Conservation (phyloP, 2,329 filamentous ascomycete species). For the Cryphonectria nitschkei region DNA sequence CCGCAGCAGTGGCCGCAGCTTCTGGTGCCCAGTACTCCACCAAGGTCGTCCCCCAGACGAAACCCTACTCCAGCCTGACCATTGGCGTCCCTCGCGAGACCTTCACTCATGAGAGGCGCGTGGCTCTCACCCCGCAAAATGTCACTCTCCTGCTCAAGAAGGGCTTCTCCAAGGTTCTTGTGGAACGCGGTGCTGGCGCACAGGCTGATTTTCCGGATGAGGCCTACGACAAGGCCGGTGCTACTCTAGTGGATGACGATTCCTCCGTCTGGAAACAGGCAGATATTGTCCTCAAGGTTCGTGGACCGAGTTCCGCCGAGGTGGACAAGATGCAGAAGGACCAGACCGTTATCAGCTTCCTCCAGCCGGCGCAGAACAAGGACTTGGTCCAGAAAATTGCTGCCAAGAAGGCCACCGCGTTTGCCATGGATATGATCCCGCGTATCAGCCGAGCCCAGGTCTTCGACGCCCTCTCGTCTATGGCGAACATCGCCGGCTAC, state of each 20-base stretch:
- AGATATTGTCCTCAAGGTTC: slow-evolving; percentile 84
- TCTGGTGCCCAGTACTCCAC: slow-evolving; percentile 44
- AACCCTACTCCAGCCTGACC: slow-evolving; percentile 71
- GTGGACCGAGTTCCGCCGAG: slow-evolving; percentile 72
- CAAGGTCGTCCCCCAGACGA: slow-evolving; percentile 47
- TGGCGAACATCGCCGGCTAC: slow-evolving; percentile 94
- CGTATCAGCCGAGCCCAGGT: slow-evolving; percentile 87
- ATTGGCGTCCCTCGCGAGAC: slow-evolving; percentile 81
- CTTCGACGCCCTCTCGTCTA: slow-evolving; percentile 86
- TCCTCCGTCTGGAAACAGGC: slow-evolving; percentile 72
- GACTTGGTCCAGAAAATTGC: slow-evolving; percentile 74
- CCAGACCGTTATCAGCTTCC: slow-evolving; percentile 78
- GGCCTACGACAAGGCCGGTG: slow-evolving; percentile 78
- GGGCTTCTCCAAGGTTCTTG: slow-evolving; percentile 75
- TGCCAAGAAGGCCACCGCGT: slow-evolving; percentile 70
- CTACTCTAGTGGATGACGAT: slow-evolving; percentile 71
- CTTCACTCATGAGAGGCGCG: slow-evolving; percentile 78
- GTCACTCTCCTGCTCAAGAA: slow-evolving; percentile 83
- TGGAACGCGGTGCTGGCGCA: slow-evolving; percentile 80
- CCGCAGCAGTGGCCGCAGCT: slow-evolving; percentile 3
- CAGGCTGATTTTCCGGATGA: slow-evolving; percentile 77
- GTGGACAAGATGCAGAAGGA: slow-evolving; percentile 68
- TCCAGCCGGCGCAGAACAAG: slow-evolving; percentile 83
- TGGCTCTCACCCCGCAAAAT: slow-evolving; percentile 84
- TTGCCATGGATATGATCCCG: slow-evolving; percentile 93